Percentiles rank a stretch among this genome's conserved stretches.
Evolutionary conservation across 495 filamentous ascomycete species (phyloP).

Genomic region (Xylaria cubensis): DNA sequence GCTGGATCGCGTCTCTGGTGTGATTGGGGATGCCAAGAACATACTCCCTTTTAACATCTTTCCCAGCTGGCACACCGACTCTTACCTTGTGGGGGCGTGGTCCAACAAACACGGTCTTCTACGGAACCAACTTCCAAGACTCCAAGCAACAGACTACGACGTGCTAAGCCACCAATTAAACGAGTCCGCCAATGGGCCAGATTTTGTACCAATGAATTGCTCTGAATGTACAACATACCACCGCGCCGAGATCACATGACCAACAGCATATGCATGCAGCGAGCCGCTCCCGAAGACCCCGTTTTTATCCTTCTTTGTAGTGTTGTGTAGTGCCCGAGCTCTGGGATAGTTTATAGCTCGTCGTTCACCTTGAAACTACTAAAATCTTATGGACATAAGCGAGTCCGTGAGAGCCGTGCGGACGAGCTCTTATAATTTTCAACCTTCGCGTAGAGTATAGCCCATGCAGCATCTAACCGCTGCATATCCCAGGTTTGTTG

Average conservation of each 20-base stretch:
- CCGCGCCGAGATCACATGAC: slow-evolving; percentile 38
- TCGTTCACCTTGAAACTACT: neutral
- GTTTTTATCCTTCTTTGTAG: slow-evolving; percentile 32
- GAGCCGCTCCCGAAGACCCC: slow-evolving; percentile 46
- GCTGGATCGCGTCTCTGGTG: neutral
- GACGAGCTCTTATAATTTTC: neutral
- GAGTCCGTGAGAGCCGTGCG: neutral
- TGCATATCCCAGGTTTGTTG: neutral
- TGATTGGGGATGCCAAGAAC: slow-evolving; percentile 15
- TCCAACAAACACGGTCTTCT: slow-evolving; percentile 2
- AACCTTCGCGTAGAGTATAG: neutral
- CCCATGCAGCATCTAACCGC: neutral
- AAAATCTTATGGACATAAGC: neutral
- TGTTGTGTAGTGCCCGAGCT: slow-evolving; percentile 15
- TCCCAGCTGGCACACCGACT: slow-evolving; percentile 20
- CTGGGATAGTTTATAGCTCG: neutral
- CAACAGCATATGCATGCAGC: slow-evolving; percentile 42
- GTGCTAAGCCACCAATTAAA: slow-evolving; percentile 12
- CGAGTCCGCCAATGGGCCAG: slow-evolving; percentile 25
- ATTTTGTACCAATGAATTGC: slow-evolving; percentile 32
- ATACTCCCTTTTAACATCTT: neutral
- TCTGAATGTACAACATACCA: slow-evolving; percentile 11
- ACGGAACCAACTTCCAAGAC: slow-evolving; percentile 15
- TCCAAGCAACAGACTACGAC: slow-evolving; percentile 2
- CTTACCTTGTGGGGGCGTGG: slow-evolving; percentile 16